phyloP scores from a whole-genome alignment of 371 early-diverging fungal species.

The Circinella umbellata region DNA sequence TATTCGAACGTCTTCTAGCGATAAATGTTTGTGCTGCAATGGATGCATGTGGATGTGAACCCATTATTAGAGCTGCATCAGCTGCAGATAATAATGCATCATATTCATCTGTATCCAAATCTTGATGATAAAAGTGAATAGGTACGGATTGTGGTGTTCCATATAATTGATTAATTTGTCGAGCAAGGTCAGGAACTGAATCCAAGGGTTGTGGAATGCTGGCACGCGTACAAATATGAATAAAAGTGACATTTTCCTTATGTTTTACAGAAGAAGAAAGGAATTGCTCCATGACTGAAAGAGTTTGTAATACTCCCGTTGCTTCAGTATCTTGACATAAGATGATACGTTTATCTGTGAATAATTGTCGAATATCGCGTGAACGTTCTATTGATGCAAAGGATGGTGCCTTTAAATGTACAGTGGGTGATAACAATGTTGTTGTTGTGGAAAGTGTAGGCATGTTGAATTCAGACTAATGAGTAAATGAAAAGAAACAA shows the following conservation, averaged over 20 bases:
- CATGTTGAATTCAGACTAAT: background rate
- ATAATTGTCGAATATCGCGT: constrained; percentile 19
- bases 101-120: constrained; percentile 24
- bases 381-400: background rate
- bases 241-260: constrained; percentile 9
- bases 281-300: constrained; percentile 21
- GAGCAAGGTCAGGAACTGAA: constrained; percentile 27
- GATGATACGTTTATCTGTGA: constrained; percentile 22
- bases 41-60: constrained; percentile 52
- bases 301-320: constrained; percentile 15
- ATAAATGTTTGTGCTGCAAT: constrained; percentile 23
- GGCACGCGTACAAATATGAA: constrained; percentile 14
- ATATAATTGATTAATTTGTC: constrained; percentile 32
- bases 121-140: constrained; percentile 33
- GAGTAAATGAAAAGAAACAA: constrained; percentile 2
- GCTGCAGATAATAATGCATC: constrained; percentile 24
- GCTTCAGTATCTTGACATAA: constrained; percentile 20
- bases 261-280: constrained; percentile 2
- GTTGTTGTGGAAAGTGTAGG: constrained; percentile 13
- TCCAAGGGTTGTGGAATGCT: constrained; percentile 14
- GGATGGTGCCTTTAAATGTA: background rate
- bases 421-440: constrained; percentile 3
- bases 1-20: constrained; percentile 44
- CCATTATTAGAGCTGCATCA: constrained; percentile 26
- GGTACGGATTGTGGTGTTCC: constrained; percentile 27